phyloP scores from a whole-genome alignment of 331 rosid species.

The Pyrus hybrid region DNA sequence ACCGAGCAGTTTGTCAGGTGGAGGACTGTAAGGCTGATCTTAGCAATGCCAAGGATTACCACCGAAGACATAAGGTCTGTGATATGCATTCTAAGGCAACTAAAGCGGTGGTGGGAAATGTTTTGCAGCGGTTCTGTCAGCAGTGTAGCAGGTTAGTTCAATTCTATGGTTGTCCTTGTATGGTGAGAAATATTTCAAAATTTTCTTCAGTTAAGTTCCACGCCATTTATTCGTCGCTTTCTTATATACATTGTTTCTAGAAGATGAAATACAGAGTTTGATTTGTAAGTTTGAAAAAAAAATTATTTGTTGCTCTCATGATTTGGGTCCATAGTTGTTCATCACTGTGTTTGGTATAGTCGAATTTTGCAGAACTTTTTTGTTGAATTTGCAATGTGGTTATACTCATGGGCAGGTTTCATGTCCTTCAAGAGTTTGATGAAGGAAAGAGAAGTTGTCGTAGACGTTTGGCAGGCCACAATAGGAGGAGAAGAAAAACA shows the following conservation, averaged over 20 bases:
- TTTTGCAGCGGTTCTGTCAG: constrained; percentile 81
- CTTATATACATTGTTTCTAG: background rate
- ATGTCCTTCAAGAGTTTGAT: constrained; percentile 75
- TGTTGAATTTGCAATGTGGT: constrained; percentile 2
- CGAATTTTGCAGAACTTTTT: background rate
- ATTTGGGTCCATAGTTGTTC: background rate
- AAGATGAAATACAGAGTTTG: background rate
- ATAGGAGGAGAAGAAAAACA: constrained; percentile 67
- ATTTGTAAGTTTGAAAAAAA: background rate
- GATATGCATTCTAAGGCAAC: constrained; percentile 69
- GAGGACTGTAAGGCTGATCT: constrained; percentile 76
- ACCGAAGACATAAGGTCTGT: constrained; percentile 75
- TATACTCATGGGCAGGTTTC: constrained; percentile 53
- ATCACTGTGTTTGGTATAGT: background rate
- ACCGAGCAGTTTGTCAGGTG: constrained; percentile 65
- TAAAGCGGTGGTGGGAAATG: constrained; percentile 57
- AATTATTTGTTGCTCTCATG: background rate
- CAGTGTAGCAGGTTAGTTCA: constrained; percentile 84
- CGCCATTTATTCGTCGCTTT: background rate
- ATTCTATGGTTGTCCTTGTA: background rate
- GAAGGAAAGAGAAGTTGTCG: constrained; percentile 90
- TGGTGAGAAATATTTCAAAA: background rate
- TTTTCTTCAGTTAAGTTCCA: background rate
- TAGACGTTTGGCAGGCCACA: constrained; percentile 78
- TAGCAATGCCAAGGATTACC: constrained; percentile 70